phyloP scores from a whole-genome alignment of 1,284 basidiomycete species.

The Cerioporus squamosus region DNA sequence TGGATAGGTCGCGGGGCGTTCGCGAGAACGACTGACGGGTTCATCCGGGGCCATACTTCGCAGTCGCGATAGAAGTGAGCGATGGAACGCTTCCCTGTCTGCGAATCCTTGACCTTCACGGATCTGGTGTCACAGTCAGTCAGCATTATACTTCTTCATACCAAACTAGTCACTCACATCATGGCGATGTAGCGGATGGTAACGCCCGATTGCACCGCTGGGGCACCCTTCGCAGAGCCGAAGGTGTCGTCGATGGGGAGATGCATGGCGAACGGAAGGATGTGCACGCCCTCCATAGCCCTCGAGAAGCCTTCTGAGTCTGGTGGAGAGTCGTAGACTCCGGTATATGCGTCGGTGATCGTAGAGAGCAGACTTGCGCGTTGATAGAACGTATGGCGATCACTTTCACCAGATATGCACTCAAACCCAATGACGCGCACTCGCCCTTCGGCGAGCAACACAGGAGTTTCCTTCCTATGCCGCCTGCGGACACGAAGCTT shows the following conservation, averaged over 20 bases:
- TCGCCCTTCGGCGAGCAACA: slow-evolving; percentile 82
- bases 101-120: slow-evolving; percentile 78
- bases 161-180: slow-evolving; percentile 51
- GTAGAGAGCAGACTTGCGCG: slow-evolving; percentile 67
- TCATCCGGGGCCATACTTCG: slow-evolving; percentile 82
- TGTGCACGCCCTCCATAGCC: slow-evolving; percentile 72
- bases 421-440: slow-evolving; percentile 90
- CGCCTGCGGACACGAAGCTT: slow-evolving; percentile 71
- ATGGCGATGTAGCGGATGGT: slow-evolving; percentile 87
- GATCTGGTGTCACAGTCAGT: slow-evolving; percentile 49
- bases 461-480: slow-evolving; percentile 56
- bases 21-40: slow-evolving; percentile 68
- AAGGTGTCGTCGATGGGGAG: slow-evolving; percentile 68
- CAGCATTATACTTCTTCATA: background rate
- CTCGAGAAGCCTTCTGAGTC: slow-evolving; percentile 77
- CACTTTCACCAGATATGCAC: slow-evolving; percentile 61
- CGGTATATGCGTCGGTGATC: slow-evolving; percentile 49
- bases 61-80: slow-evolving; percentile 93
- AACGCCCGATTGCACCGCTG: slow-evolving; percentile 59
- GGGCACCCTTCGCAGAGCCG: slow-evolving; percentile 71
- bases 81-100: slow-evolving; percentile 70
- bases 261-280: slow-evolving; percentile 80
- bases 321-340: slow-evolving; percentile 54
- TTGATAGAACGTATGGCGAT: slow-evolving; percentile 88
- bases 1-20: slow-evolving; percentile 66